A percentile compares a stretch with the other conserved stretches of the same genome.
phyloP scores from a whole-genome alignment of 192 early-diverging fungal genomes.

The Rhizophagus sp. region DNA sequence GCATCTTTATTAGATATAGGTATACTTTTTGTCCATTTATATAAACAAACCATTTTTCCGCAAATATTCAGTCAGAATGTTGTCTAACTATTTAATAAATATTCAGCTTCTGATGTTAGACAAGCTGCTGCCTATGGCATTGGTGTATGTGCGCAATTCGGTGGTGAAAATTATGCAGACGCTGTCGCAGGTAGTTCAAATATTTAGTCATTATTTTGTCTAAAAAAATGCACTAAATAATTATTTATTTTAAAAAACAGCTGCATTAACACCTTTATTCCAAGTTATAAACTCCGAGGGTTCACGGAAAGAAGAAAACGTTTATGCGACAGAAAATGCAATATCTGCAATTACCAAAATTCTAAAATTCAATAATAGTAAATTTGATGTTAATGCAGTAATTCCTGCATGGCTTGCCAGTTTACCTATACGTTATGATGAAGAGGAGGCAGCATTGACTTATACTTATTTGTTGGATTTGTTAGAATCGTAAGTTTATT shows the following conservation, averaged over 20 bases:
- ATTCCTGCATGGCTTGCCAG: slow-evolving; percentile 74
- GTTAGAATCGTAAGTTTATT: slow-evolving; percentile 53
- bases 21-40: background rate
- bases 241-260: slow-evolving; percentile 32
- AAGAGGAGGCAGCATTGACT: slow-evolving; percentile 78
- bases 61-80: background rate
- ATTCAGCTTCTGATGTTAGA: slow-evolving; percentile 67
- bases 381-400: slow-evolving; percentile 63
- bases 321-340: slow-evolving; percentile 92
- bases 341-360: slow-evolving; percentile 93
- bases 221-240: background rate
- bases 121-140: slow-evolving; percentile 95
- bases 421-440: slow-evolving; percentile 86
- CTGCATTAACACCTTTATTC: slow-evolving; percentile 78
- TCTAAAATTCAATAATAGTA: slow-evolving; percentile 61
- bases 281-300: slow-evolving; percentile 63
- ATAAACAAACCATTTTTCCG: background rate
- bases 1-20: slow-evolving; percentile 52
- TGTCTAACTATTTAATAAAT: background rate
- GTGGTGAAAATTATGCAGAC: slow-evolving; percentile 80
- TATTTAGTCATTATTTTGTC: background rate
- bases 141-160: slow-evolving; percentile 88
- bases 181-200: slow-evolving; percentile 52
- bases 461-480: slow-evolving; percentile 80
- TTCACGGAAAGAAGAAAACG: slow-evolving; percentile 70